These are phyloP conservation scores for Mimosa bimucronata DNA, from an alignment of 306 rosid genomes.

Conservation along the genomic window DNA sequence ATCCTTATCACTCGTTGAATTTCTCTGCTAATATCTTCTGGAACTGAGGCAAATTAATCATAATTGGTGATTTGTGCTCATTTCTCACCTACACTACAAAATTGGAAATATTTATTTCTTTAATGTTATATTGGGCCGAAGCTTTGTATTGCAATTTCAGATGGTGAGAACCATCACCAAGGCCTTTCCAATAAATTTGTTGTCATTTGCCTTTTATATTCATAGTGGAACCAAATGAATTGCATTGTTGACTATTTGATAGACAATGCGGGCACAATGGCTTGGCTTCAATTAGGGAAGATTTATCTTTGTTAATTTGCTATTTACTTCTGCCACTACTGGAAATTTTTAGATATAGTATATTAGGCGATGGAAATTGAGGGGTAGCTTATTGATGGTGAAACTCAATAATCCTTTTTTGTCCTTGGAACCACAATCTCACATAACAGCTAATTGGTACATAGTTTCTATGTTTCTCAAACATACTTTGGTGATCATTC, in stretches of 20 bases:
- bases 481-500: slow-evolving; percentile 13
- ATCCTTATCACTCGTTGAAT: slow-evolving; percentile 12
- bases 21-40: slow-evolving; percentile 19
- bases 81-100: slow-evolving; percentile 1
- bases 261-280: slow-evolving; percentile 14
- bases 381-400: slow-evolving; percentile 26
- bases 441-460: background rate
- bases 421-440: background rate
- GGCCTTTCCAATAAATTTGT: background rate
- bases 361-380: slow-evolving; percentile 25
- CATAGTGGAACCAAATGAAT: slow-evolving; percentile 3
- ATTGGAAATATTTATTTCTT: slow-evolving; percentile 16
- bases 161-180: slow-evolving; percentile 22
- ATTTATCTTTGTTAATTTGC: slow-evolving; percentile 16
- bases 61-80: background rate
- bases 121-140: slow-evolving; percentile 24
- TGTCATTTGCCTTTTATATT: slow-evolving; percentile 7
- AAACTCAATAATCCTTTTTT: slow-evolving; percentile 28
- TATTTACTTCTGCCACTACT: slow-evolving; percentile 16
- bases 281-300: slow-evolving; percentile 15
- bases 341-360: slow-evolving; percentile 24
- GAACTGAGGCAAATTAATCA: slow-evolving; percentile 11
- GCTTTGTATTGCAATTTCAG: slow-evolving; percentile 22
- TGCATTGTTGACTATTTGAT: slow-evolving; percentile 20
- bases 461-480: background rate